Conservation (phyloP, 129 eudicot species). For the Escallonia herrerae region DNA sequence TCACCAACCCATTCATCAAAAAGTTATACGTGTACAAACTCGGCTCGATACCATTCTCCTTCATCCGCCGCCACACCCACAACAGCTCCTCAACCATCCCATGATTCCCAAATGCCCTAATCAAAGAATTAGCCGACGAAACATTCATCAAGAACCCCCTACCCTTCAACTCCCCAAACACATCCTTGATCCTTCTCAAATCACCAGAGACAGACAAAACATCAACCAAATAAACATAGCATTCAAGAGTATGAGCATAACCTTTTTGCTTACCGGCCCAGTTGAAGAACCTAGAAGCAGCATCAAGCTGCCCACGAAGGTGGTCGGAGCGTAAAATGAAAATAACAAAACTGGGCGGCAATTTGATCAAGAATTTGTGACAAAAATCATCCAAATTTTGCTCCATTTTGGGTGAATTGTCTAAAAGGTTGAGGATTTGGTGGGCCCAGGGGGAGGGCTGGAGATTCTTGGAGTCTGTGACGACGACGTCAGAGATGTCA, state of each 20-base stretch:
- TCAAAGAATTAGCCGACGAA: conserved; percentile 55
- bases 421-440: conserved; percentile 46
- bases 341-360: conserved; percentile 68
- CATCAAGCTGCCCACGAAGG: conserved; percentile 31
- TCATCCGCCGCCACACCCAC: conserved; percentile 92
- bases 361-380: conserved; percentile 48
- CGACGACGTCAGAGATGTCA: conserved; percentile 58
- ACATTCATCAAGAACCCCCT: conserved; percentile 52
- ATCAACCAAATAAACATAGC: conserved; percentile 64
- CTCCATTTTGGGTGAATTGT: conserved; percentile 43
- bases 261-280: conserved; percentile 94
- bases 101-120: conserved; percentile 68
- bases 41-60: conserved; percentile 62
- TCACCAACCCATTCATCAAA: conserved; percentile 79
- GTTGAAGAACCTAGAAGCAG: conserved; percentile 49
- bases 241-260: conserved; percentile 59
- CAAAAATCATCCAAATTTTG: conserved; percentile 47
- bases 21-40: conserved; percentile 79
- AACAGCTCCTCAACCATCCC: conserved; percentile 92
- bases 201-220: conserved; percentile 41
- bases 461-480: conserved; percentile 31
- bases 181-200: conserved; percentile 39
- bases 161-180: conserved; percentile 50
- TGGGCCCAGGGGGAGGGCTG: conserved; percentile 74
- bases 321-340: conserved; percentile 38